Base-by-base conservation (phyloP, 495 filamentous ascomycete species). In the Talaromyces proteolyticus region DNA sequence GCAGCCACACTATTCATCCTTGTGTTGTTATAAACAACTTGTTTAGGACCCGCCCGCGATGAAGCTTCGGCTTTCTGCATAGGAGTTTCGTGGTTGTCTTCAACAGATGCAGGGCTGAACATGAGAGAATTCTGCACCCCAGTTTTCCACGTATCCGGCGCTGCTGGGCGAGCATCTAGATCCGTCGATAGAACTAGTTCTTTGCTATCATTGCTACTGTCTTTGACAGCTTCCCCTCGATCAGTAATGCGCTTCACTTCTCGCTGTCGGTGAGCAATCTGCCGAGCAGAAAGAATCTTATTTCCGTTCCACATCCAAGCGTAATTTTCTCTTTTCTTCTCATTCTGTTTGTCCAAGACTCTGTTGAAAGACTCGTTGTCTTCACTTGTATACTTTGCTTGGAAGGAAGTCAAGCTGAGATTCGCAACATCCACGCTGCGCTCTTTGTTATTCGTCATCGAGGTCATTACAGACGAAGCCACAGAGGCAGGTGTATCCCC, bases 331-430 rank as follows among this genome's bases (percentile, higher is more conserved):
- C 85, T 80, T 36, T 76, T 78, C 63, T 90, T 91, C 21, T 80
- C 75, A 60, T 96, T 98, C 56, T 96, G 89, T 62, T 86, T 89
- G 68, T 98, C 93, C 11, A 98, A 70, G 1, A 97, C 74, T 58
- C 85, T 86, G 67, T 95, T 92, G 72, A 98, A 96, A 44, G 84
- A 89, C 58, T 95, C 92, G 59, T 97, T 96, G 64, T 98, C 93
- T 67, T 98, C 93, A 55, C 87, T 93, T 4, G 91, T 97, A 65
- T 95, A 97, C 58, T 88, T 89, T 5, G 87, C 77, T 56, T 97
- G 93, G 58, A 97, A 98, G 3, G 85, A 80, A 42, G 81, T 75
- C 8, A 98, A 78, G 42, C 83, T 87, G 68, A 97, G 82, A 57
- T 82, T 86, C 11, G 86, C 86, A 2, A 70, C 69, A 63, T 97